phyloP scores from a whole-genome alignment of 768 basidiomycete genomes.

The Psilocybe azurescens region DNA sequence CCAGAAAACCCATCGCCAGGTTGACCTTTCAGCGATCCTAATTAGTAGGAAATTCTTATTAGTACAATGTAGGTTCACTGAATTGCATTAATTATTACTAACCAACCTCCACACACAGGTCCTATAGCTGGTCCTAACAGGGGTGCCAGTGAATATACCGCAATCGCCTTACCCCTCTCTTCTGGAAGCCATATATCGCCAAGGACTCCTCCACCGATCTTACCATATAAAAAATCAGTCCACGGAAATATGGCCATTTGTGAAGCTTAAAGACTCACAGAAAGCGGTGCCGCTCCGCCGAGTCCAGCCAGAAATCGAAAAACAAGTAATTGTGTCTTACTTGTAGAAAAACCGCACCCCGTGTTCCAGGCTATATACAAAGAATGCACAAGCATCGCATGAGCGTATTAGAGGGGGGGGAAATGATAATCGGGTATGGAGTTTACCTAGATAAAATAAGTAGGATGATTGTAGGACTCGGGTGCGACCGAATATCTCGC shows the following conservation, averaged over 20 bases:
- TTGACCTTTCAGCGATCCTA: conserved; percentile 62
- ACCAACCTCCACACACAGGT: conserved; percentile 68
- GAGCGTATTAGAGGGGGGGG: too few relatives aligned
- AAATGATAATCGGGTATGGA: too few relatives aligned
- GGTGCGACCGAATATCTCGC: conserved; percentile 74
- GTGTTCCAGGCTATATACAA: conserved; percentile 57
- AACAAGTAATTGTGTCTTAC: conserved; percentile 58
- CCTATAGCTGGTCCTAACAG: conserved; percentile 70
- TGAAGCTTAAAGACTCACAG: conserved; percentile 49
- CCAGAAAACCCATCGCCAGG: conserved; percentile 84
- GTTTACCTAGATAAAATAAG: conserved; percentile 65
- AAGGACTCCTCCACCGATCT: conserved; percentile 69
- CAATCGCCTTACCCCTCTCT: conserved; percentile 68
- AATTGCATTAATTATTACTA: conserved; percentile 10
- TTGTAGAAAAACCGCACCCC: conserved; percentile 68
- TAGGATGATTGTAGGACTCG: conserved; percentile 66
- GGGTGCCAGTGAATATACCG: conserved; percentile 69
- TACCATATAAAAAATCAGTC: not conserved
- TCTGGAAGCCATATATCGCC: conserved; percentile 67
- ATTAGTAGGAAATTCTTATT: conserved; percentile 13
- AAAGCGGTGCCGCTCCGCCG: conserved; percentile 74
- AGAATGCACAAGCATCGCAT: not conserved
- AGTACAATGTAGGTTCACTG: not conserved
- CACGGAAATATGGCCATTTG: not conserved
- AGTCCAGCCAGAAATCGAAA: conserved; percentile 75